A percentile compares a stretch with the other conserved stretches of the same genome.
phyloP scores from a whole-genome alignment of 139 green algal genomes.

The Chlamydomonas incerta region DNA sequence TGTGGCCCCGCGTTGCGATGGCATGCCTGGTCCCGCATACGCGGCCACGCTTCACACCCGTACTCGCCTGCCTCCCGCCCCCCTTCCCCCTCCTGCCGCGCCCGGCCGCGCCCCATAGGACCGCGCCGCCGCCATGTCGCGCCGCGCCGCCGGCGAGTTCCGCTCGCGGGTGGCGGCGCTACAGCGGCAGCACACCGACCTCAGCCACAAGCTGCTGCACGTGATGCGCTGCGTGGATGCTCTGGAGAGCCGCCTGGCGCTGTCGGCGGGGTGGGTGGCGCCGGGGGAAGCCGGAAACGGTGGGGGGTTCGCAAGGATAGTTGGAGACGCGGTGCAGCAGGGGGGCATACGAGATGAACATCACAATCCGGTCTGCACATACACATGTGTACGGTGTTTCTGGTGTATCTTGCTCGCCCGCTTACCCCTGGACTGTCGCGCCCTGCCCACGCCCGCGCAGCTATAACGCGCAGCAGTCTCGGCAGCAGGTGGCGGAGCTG shows the following conservation, averaged over 20 bases:
- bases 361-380: no score
- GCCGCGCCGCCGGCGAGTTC: constrained; percentile 23
- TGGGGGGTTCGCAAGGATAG: no score
- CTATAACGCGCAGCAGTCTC: constrained; percentile 53
- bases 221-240: constrained; percentile 54
- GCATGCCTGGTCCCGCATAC: no score
- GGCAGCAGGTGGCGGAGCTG: constrained; percentile 49
- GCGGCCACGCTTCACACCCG: neutral
- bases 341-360: no score
- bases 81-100: neutral
- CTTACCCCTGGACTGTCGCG: no score
- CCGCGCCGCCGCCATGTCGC: constrained; percentile 38
- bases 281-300: neutral
- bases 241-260: constrained; percentile 60
- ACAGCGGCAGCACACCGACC: constrained; percentile 59
- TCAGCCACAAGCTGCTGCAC: constrained; percentile 58
- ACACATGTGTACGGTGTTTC: no score
- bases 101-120: neutral
- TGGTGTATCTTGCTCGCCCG: no score
- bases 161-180: constrained; percentile 34
- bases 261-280: constrained; percentile 46
- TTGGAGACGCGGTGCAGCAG: no score
- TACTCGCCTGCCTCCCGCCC: no score
- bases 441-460: no score
- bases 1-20: no score